phyloP scores from a whole-genome alignment of 2,329 filamentous ascomycete genomes.

The Talaromyces sp. region DNA sequence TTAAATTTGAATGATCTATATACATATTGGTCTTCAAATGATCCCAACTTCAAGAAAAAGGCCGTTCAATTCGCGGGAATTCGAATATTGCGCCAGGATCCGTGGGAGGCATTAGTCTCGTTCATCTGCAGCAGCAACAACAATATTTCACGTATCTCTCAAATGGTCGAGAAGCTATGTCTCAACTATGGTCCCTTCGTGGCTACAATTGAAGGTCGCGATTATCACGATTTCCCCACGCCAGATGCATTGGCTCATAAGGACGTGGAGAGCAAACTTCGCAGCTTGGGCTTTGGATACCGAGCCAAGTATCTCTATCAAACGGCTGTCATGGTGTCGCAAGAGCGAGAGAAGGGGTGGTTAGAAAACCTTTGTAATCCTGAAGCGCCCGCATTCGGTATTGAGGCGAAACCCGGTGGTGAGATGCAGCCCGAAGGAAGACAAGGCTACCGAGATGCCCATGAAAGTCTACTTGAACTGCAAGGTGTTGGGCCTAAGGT shows the following conservation, averaged over 20 bases:
- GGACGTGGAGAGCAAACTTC: slow-evolving; percentile 77
- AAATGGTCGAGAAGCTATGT: slow-evolving; percentile 96
- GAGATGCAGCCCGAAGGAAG: slow-evolving; percentile 55
- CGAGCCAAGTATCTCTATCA: slow-evolving; percentile 88
- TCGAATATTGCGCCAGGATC: slow-evolving; percentile 88
- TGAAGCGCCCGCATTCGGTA: slow-evolving; percentile 64
- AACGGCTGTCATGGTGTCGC: slow-evolving; percentile 75
- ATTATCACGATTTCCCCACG: slow-evolving; percentile 85
- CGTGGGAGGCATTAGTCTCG: slow-evolving; percentile 89
- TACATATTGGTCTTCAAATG: slow-evolving; percentile 79
- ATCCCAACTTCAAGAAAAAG: slow-evolving; percentile 85
- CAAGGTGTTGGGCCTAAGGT: slow-evolving; percentile 96
- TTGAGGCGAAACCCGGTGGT: slow-evolving; percentile 46
- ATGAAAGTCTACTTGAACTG: slow-evolving; percentile 75
- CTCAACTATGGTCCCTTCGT: slow-evolving; percentile 79
- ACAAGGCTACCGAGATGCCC: slow-evolving; percentile 75
- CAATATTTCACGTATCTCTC: slow-evolving; percentile 90
- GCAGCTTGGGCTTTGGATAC: slow-evolving; percentile 89
- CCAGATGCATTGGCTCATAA: slow-evolving; percentile 72
- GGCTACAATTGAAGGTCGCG: slow-evolving; percentile 66
- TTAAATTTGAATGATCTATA: slow-evolving; percentile 79
- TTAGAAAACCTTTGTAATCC: slow-evolving; percentile 77
- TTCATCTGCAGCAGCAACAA: slow-evolving; percentile 99
- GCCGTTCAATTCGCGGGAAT: slow-evolving; percentile 88
- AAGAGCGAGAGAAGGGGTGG: slow-evolving; percentile 72